Base-by-base conservation (phyloP, 768 basidiomycete species). In the Amanita muscaria region DNA sequence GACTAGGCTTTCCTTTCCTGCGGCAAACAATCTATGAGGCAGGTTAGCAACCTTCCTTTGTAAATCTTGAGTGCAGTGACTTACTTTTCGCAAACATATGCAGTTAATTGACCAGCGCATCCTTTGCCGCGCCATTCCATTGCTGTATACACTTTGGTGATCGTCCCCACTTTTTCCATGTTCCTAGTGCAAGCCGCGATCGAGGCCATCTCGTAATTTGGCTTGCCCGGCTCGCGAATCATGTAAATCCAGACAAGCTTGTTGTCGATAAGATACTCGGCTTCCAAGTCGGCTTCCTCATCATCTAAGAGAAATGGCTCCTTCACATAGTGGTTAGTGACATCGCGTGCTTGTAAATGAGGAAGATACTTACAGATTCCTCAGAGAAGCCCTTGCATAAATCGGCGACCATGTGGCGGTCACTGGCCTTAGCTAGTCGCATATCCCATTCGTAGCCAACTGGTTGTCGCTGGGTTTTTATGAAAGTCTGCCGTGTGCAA, bases 141-240 rank as follows among this genome's bases (percentile, higher is more conserved):
- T 37, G 69, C 63, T 0, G 86, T 88, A 55, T 66, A 81, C 1
- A 88, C 84, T 57, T 88, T 88, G 30, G 80, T 80, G 35, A 88
- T 76, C 0, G 80, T 74, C 2, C 77, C 75, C 19, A 81, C 70
- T 4, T 53, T 66, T 1, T 68, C 64, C 19, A 69, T 77, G 47
- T 77, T 75, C 9, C 87, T 67, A 6, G 84, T 83, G 22, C 73
- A 74, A 12, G 83, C 83, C 4, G 79, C 80, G 31, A 88, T 75
- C 15, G 71, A 84, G 0, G 83, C 79, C 16, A 79, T 69, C 21
- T 70, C 67, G 36, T 60, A 50, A 34, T 53, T 53, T 5, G 55
- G 54, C 11, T 33, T 46, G 52, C 33, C 43, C 24, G 40, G 29
- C 23, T 8, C 59, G 55, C 32, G 34, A n/a, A 77, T 64, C 42